A percentile compares a stretch with the other conserved stretches of the same genome.
Conservation (phyloP, 768 basidiomycete species). For the Pleurotus platypus region DNA sequence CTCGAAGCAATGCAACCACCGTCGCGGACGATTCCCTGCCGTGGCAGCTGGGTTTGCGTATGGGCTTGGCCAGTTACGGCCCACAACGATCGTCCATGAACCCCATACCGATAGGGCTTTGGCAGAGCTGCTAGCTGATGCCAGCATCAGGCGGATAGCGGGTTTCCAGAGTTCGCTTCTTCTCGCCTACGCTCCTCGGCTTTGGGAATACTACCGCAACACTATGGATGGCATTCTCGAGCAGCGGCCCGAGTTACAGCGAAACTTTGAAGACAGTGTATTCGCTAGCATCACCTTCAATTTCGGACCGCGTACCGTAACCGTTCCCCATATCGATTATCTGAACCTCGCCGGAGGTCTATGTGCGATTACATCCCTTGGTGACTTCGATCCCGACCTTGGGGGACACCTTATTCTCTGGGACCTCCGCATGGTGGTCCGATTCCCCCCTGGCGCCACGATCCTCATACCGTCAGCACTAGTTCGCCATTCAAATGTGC, state of each 20-base stretch:
- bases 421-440: slow-evolving; percentile 12
- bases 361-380: slow-evolving; percentile 15
- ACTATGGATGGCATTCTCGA: slow-evolving; percentile 10
- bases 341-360: slow-evolving; percentile 19
- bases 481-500: slow-evolving; percentile 10
- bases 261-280: slow-evolving; percentile 22
- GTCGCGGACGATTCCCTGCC: slow-evolving; percentile 17
- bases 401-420: slow-evolving; percentile 20
- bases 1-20: slow-evolving; percentile 7
- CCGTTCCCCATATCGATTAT: slow-evolving; percentile 18
- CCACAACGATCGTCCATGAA: neutral
- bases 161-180: slow-evolving; percentile 17
- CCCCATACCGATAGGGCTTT: neutral
- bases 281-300: slow-evolving; percentile 18
- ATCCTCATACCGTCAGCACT: slow-evolving; percentile 18
- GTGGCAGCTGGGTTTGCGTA: slow-evolving; percentile 19
- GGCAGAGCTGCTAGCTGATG: neutral
- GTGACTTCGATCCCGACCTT: slow-evolving; percentile 9
- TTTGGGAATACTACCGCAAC: slow-evolving; percentile 14
- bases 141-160: slow-evolving; percentile 12
- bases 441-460: slow-evolving; percentile 16
- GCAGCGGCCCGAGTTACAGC: slow-evolving; percentile 6
- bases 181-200: slow-evolving; percentile 17
- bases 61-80: slow-evolving; percentile 22
- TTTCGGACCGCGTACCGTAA: slow-evolving; percentile 2